Base-by-base conservation (phyloP, 441 rosid genomes). In the Eutrema salsugineum region DNA sequence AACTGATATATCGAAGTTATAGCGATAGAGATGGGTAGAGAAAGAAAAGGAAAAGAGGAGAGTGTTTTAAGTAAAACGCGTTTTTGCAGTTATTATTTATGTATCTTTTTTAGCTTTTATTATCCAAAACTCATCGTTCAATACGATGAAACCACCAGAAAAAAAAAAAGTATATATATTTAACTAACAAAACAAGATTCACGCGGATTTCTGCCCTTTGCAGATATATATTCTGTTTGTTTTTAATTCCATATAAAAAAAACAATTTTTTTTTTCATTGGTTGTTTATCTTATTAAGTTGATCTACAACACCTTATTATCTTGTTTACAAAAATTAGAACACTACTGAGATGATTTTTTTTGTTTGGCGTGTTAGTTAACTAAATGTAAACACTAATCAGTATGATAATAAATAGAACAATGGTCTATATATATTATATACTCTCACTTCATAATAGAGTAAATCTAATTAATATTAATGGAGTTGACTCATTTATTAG, bases 21-120 rank as follows among this genome's bases (percentile, higher is more conserved):
- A 60, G 40, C 16, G 59, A 42, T 9, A 38, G 38, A 16, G 39
- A 6, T 65, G 60, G n/a, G 43, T 3, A 24, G 48, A 44, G 0
- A 11, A 48, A 38, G 42, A 28, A 4, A 54, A 54, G 22, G 11
- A 24, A 55, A 36, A 12, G 56, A 22, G 8, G 70, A 54, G 63
- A 54, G 50, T 56, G 43, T 35, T 35, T 55, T 12, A 27, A 35
- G 77, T 55, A 65, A 55, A 55, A 55, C 65, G 77, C 77, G 77
- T 72, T 44, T 54, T 64, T 46, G 42, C 70, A 63, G 76, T 72
- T 72, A 55, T n/a, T 48, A 5, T 24, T 30, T 6, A 30, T 28
- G 1, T 17, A 7, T 14, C 0, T 3, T 14, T 28, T 28, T n/a
- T 6, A 14, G 3, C 5, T 27, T 1, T 66, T 40, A 51, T 28